These are phyloP conservation scores for Xanthoparmelia taractica DNA, from an alignment of 495 filamentous ascomycete species.

Conservation along the genomic window DNA sequence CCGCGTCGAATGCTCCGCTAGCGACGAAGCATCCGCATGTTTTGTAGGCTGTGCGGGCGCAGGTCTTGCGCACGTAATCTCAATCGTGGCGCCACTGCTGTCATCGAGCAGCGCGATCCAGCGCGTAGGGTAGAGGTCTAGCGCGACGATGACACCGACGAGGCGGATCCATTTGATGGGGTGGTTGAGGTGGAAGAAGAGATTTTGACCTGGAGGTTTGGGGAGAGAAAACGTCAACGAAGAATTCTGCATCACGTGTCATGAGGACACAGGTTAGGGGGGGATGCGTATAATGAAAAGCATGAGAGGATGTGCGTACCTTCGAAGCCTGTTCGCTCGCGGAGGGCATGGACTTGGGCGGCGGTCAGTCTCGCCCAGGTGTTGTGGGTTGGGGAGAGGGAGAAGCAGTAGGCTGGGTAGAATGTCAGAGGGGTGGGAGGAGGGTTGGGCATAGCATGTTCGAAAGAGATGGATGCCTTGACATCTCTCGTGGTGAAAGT, in stretches of 20 bases:
- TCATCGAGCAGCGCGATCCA: conserved; percentile 73
- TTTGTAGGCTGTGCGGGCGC: conserved; percentile 4
- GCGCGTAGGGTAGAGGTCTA: conserved; percentile 54
- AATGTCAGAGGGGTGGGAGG: conserved; percentile 34
- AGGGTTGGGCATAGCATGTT: conserved; percentile 26
- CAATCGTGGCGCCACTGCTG: conserved; percentile 70
- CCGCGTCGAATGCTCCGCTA: conserved; percentile 1
- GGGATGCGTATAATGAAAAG: background rate
- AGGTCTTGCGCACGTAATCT: conserved; percentile 40
- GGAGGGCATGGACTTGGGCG: conserved; percentile 56
- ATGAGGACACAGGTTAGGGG: background rate
- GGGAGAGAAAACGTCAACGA: background rate
- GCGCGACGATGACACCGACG: conserved; percentile 67
- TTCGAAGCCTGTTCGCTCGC: conserved; percentile 53
- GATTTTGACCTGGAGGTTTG: conserved; percentile 48
- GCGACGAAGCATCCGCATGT: background rate
- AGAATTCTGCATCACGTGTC: background rate
- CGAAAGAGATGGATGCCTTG: background rate
- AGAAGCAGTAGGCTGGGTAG: conserved; percentile 82
- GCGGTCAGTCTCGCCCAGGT: conserved; percentile 74
- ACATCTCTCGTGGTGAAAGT: background rate
- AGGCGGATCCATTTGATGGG: conserved; percentile 80
- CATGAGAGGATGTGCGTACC: conserved; percentile 38
- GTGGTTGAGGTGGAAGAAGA: conserved; percentile 80
- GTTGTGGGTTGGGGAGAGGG: conserved; percentile 72